phyloP scores from a whole-genome alignment of 2,329 filamentous ascomycete species.

The Venturia carpophila region DNA sequence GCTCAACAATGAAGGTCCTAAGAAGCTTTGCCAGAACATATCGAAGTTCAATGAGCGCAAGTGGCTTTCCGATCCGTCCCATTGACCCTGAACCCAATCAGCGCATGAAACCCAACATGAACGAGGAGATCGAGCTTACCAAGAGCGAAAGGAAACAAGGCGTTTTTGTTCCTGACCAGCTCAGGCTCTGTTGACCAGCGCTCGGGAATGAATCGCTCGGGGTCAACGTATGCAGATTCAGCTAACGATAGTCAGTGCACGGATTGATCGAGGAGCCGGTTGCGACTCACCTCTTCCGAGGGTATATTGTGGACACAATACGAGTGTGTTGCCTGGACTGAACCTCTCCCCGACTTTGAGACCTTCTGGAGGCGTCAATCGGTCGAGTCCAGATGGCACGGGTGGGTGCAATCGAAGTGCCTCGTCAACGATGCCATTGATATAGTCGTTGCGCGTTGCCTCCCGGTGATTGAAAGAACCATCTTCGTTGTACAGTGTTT shows the following conservation, averaged over 20 bases:
- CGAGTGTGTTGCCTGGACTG: conserved; percentile 21
- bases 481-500: neutral
- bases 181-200: conserved; percentile 15
- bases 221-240: conserved; percentile 11
- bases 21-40: conserved; percentile 15
- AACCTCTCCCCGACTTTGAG: conserved; percentile 20
- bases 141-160: conserved; percentile 12
- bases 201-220: conserved; percentile 15
- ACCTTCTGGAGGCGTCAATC: conserved; percentile 21
- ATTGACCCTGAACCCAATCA: neutral
- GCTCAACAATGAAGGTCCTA: conserved; percentile 4
- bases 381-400: conserved; percentile 19
- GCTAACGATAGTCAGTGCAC: conserved; percentile 16
- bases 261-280: neutral
- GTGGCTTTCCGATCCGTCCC: conserved; percentile 13
- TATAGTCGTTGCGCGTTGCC: conserved; percentile 28
- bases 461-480: conserved; percentile 22
- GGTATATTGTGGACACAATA: conserved; percentile 22
- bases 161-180: conserved; percentile 15
- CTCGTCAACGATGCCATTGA: conserved; percentile 23
- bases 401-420: conserved; percentile 21
- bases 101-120: neutral
- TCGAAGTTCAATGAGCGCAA: conserved; percentile 12
- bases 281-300: conserved; percentile 14
- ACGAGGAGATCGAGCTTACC: neutral